Evolutionary conservation across 306 rosid genomes (phyloP), one percentile per base, ranked within the genome.

Genomic region (Begonia fuchsioides): DNA sequence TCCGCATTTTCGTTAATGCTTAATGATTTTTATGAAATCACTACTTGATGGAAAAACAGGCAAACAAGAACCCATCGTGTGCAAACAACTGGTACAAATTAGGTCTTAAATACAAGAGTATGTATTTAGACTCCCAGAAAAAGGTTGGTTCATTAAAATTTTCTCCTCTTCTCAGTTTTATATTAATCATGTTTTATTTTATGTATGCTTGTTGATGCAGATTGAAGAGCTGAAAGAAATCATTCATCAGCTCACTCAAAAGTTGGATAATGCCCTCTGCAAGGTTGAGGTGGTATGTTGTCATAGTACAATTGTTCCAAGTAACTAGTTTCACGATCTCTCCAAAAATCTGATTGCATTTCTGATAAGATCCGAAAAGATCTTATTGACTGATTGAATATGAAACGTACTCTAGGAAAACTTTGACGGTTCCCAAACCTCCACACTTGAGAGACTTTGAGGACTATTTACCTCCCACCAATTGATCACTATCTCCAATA

Each of bases 61-160:
- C n/a, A 11, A 57, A 35, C 5, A 43, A 50, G 19, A 50, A 44
- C 15, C 51, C 50, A 10, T 14, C 15, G 40, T 12, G n/a, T 9
- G 3, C 2, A 1, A 32, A 59, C 41, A 19, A 35, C 1, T 12
- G 16, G 13, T 47, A 52, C 10, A 11, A 38, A 9, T 38, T 35
- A 15, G 54, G 48, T 17, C 3, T 16, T 13, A 57, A n/a, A 3
- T 59, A 49, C 44, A 59, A 59, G 44, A 59, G 44, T 50, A 19
- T 59, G 56, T 59, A 50, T 43, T 43, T 59, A 43, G 50, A 38
- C 18, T 59, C 64, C 41, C 64, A 49, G 43, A 50, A 59, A 32
- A 50, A 59, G 56, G 64, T 59, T 14, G 5, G 35, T 26, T 26
- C 17, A 17, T 9, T 3, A 11, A n/a, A 10, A 39, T n/a, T 15